phyloP scores from a whole-genome alignment of 148 eudicot genomes.

The Cornus controversa region DNA sequence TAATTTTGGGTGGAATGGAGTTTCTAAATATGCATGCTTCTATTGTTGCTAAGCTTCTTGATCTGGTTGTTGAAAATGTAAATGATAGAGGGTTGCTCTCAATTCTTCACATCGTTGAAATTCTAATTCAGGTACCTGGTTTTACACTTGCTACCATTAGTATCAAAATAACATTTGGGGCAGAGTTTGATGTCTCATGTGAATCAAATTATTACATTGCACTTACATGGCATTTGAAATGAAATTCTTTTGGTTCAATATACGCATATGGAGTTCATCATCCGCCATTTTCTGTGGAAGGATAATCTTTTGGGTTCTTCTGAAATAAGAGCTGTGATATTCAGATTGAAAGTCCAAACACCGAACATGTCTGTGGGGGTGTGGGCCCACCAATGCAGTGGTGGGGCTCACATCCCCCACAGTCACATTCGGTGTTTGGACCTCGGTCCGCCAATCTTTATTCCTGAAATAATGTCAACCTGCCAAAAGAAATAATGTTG shows the following conservation, averaged over 20 bases:
- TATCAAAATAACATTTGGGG: not conserved
- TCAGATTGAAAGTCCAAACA: too few relatives aligned
- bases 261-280: not conserved
- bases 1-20: conserved; percentile 80
- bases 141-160: not conserved
- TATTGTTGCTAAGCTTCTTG: conserved; percentile 71
- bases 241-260: not conserved
- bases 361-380: too few relatives aligned
- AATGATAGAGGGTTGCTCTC: conserved; percentile 87
- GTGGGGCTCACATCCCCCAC: too few relatives aligned
- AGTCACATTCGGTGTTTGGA: too few relatives aligned
- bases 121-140: conserved; percentile 71
- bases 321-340: too few relatives aligned
- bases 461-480: too few relatives aligned
- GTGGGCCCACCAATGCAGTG: too few relatives aligned
- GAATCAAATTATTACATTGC: not conserved
- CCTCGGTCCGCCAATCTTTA: too few relatives aligned
- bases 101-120: conserved; percentile 82
- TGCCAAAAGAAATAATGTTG: not conserved
- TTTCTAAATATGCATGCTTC: conserved; percentile 83
- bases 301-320: too few relatives aligned
- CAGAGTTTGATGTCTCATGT: not conserved
- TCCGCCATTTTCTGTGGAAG: not conserved
- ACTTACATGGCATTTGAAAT: not conserved
- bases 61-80: conserved; percentile 80